Evolutionary conservation across 2,329 filamentous ascomycete species (phyloP).

Genomic region (Colletotrichum cereale): DNA sequence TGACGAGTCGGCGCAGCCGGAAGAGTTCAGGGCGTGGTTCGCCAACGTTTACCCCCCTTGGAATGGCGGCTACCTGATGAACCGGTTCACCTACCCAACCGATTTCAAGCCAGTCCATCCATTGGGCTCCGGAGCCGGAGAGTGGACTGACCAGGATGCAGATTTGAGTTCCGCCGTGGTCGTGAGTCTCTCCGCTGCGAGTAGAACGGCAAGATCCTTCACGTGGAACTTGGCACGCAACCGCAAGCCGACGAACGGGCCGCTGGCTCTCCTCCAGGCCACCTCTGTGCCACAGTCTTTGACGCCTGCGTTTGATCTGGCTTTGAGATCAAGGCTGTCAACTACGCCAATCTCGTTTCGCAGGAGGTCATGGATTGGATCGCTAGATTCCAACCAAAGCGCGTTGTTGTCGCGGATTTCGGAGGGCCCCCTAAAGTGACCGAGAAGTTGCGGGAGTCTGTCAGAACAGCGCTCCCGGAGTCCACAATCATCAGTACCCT

Average conservation of each 20-base stretch:
- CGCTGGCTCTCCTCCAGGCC: slow-evolving; percentile 46
- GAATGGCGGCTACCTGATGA: slow-evolving; percentile 48
- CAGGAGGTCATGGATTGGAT: slow-evolving; percentile 39
- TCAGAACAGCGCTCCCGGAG: neutral
- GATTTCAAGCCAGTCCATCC: slow-evolving; percentile 43
- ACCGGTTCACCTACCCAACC: slow-evolving; percentile 49
- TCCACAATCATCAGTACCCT: slow-evolving; percentile 3
- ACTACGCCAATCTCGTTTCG: slow-evolving; percentile 30
- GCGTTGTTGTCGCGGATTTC: slow-evolving; percentile 43
- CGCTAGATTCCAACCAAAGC: slow-evolving; percentile 18
- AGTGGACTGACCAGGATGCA: slow-evolving; percentile 48
- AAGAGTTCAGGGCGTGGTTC: slow-evolving; percentile 30
- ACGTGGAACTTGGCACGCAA: slow-evolving; percentile 45
- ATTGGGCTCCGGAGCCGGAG: slow-evolving; percentile 25
- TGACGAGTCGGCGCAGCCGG: slow-evolving; percentile 20
- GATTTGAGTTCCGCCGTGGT: slow-evolving; percentile 51
- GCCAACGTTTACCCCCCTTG: slow-evolving; percentile 44
- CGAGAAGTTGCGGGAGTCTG: slow-evolving; percentile 18
- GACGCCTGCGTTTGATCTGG: neutral
- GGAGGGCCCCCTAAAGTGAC: slow-evolving; percentile 33
- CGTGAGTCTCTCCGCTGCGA: slow-evolving; percentile 47
- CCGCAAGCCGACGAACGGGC: slow-evolving; percentile 31
- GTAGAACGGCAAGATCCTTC: slow-evolving; percentile 47
- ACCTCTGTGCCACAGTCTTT: slow-evolving; percentile 42
- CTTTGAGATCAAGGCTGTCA: slow-evolving; percentile 31